Conservation (phyloP, 176 grass and related monocot genomes). For the Sorghum bicolor region Sorghum_bicolor_NCBIv3 NC_012876.2:9117501-9118000, state of each 20-base stretch:
- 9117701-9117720: slow-evolving; percentile 3
- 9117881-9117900: slow-evolving; percentile 28
- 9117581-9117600: slow-evolving; percentile 83
- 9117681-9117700: slow-evolving; percentile 20
- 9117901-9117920: slow-evolving; percentile 1
- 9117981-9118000: slow-evolving; percentile 83
- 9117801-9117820: slow-evolving; percentile 79
- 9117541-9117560: slow-evolving; percentile 6
- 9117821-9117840: slow-evolving; percentile 97
- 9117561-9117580: slow-evolving; percentile 75
- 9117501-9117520: background rate
- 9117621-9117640: slow-evolving; percentile 91
- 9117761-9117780: slow-evolving; percentile 85
- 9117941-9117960: slow-evolving; percentile 66
- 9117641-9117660: slow-evolving; percentile 89
- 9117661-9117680: slow-evolving; percentile 83
- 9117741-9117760: slow-evolving; percentile 60
- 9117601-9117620: slow-evolving; percentile 84
- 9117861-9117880: slow-evolving; percentile 76
- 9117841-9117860: slow-evolving; percentile 83
- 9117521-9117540: slow-evolving; percentile 3
- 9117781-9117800: slow-evolving; percentile 76
- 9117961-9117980: slow-evolving; percentile 77
- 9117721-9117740: background rate
- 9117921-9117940: slow-evolving; percentile 8